Evolutionary conservation across 306 rosid genomes (phyloP), one percentile per base, ranked within the genome.

Genomic region (Macrotyloma uniflorum): DNA sequence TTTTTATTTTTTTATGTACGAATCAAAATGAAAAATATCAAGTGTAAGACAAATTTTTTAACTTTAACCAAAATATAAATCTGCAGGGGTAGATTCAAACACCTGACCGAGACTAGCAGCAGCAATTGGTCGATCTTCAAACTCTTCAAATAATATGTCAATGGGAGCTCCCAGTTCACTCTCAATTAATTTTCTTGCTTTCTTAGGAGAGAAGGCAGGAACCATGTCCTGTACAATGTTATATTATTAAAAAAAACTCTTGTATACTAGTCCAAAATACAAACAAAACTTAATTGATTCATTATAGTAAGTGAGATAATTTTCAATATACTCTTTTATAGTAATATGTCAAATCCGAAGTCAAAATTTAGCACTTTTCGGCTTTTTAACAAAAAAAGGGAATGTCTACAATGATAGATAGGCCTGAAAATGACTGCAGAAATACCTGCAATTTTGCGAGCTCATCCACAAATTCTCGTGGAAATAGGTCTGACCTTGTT

Each of bases 71-170:
- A 75, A 67, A 77, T 23, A 67, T 53, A 19, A 62, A 19, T 30
- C 53, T 8, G 10, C 32, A 30, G 76, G 70, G 51, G 8, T 66
- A 59, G 74, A 73, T 47, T 55, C 18, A 75, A 85, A 79, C 80
- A 93, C 97, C 96, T 93, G 98, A 80, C 98, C 96, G 82, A 93
- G 96, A 83, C 98, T 93, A 61, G 98, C 98, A 74, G 98, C 98
- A 46, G 98, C 98, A 71, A 93, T 93, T 53, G 98, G 96, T 53
- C 36, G 86, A 79, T 93, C 94, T 84, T 90, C 96, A 65, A 90
- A 93, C 86, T 86, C 93, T 85, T 84, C 85, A 72, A 86, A 93
- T 81, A 89, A 69, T 8, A 86, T 22, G 35, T 82, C 69, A n/a
- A 93, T 45, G 8, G 94, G 76, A 74, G 89, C 88, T 78, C 96